Evolutionary conservation across 2,329 filamentous ascomycete species (phyloP), one percentile per base, ranked within the genome.

Genomic region (Ophiostoma australiae): DNA sequence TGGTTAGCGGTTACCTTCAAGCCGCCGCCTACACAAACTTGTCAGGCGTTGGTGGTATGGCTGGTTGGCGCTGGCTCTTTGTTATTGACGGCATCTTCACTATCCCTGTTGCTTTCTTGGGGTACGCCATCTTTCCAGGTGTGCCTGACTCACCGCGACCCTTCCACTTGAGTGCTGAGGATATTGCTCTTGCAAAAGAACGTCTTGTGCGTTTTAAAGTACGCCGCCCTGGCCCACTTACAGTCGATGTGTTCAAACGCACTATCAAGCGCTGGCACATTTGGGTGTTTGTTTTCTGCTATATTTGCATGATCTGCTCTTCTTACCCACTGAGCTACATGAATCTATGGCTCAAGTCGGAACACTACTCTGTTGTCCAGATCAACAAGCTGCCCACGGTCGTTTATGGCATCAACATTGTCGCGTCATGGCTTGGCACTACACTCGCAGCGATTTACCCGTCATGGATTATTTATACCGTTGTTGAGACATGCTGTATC

Each of bases 41-140:
- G 0, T 84, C 84, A 17, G 84, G 84, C 0, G 80, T 82, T 1
- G 77, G 76, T 8, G 85, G 84, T 0, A 80, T 86, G 77, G 78
- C 81, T 0, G 85, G 84, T 0, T 86, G 84, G 84, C 76, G 80
- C 71, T 84, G 82, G 85, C 77, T 87, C 0, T 88, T 88, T 69
- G 83, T 88, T 13, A 85, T 89, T n/a, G 86, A 87, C 72, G 84
- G 84, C 0, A 79, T 86, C 33, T 87, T 87, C 75, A 86, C 84
- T 1, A 79, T 88, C 4, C 85, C 84, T 0, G 82, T 88, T 17
- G 84, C 84, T 0, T 72, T 87, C 4, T 77, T 85, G 7, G 84
- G 85, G 0, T 86, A 81, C 71, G 69, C 85, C 13, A 80, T 86
- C 13, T 79, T 79, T 66, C 81, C 80, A 0, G 80, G 79, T 1